Evolutionary conservation across 306 rosid genomes (phyloP).

Genomic region (Quercus suber): DNA sequence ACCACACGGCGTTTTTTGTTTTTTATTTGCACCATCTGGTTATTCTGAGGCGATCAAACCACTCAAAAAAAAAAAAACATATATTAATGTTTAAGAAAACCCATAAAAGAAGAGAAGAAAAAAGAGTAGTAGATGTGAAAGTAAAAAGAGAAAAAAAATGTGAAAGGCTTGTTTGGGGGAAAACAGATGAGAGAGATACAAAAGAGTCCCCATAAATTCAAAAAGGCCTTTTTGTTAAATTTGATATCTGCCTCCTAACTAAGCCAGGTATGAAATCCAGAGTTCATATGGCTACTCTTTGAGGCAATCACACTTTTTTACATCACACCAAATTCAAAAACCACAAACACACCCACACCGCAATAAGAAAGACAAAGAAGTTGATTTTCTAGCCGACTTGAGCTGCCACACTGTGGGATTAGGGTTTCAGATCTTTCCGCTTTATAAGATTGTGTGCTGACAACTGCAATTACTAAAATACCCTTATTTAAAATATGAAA

Average conservation of each 20-base stretch:
- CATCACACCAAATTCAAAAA: neutral
- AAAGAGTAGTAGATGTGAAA: neutral
- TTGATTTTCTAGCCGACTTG: neutral
- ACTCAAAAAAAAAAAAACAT: neutral
- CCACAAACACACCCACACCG: neutral
- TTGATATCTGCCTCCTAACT: constrained; percentile 20
- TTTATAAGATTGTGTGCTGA: no score
- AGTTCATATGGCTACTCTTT: constrained; percentile 12
- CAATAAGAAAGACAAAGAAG: neutral
- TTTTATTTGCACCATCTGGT: constrained; percentile 8
- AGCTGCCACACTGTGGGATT: no score
- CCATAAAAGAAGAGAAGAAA: neutral
- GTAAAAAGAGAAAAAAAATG: neutral
- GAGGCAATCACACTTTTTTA: neutral
- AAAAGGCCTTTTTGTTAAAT: neutral
- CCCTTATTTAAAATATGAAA: no score
- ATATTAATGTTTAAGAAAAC: neutral
- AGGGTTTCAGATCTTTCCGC: no score
- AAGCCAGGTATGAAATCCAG: constrained; percentile 1
- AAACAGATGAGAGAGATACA: neutral
- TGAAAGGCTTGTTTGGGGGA: constrained; percentile 25
- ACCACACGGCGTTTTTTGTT: constrained; percentile 26
- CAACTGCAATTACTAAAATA: no score
- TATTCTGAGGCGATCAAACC: constrained; percentile 24
- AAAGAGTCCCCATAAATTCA: neutral